phyloP scores from a whole-genome alignment of 495 filamentous ascomycete species.

The Neohortaea acidophila region DNA sequence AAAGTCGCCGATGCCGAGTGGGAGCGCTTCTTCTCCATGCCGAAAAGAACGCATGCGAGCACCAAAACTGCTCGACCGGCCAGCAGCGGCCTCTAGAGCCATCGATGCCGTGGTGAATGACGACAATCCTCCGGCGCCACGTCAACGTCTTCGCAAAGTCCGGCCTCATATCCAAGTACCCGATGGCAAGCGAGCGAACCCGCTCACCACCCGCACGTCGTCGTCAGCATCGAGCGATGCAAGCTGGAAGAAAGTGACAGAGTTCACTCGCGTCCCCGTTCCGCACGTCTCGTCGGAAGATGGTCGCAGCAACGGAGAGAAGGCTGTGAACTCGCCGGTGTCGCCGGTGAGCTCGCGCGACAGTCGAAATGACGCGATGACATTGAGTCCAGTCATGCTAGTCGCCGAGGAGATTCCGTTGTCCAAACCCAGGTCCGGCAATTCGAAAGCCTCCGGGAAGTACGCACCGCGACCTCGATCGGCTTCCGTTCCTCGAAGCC shows the following conservation, averaged over 20 bases:
- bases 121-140: background rate
- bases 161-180: conserved; percentile 16
- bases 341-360: conserved; percentile 7
- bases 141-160: conserved; percentile 10
- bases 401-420: conserved; percentile 20
- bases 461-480: conserved; percentile 15
- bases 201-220: conserved; percentile 10
- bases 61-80: conserved; percentile 21
- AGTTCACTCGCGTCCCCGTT: conserved; percentile 7
- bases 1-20: conserved; percentile 3
- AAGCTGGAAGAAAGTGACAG: conserved; percentile 14
- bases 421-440: conserved; percentile 9
- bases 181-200: conserved; percentile 2
- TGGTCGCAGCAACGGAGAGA: conserved; percentile 4
- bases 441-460: conserved; percentile 5
- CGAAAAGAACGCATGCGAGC: conserved; percentile 16
- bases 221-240: conserved; percentile 14
- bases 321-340: conserved; percentile 15
- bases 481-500: conserved; percentile 12
- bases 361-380: conserved; percentile 2
- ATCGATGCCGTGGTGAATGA: conserved; percentile 6
- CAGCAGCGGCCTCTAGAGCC: background rate
- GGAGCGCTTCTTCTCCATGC: background rate
- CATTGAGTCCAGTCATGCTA: conserved; percentile 20
- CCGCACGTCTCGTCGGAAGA: conserved; percentile 13